A percentile compares a stretch with the other conserved stretches of the same genome.
Conservation (phyloP, 2,329 filamentous ascomycete species). For the Davidsoniella virescens region DNA sequence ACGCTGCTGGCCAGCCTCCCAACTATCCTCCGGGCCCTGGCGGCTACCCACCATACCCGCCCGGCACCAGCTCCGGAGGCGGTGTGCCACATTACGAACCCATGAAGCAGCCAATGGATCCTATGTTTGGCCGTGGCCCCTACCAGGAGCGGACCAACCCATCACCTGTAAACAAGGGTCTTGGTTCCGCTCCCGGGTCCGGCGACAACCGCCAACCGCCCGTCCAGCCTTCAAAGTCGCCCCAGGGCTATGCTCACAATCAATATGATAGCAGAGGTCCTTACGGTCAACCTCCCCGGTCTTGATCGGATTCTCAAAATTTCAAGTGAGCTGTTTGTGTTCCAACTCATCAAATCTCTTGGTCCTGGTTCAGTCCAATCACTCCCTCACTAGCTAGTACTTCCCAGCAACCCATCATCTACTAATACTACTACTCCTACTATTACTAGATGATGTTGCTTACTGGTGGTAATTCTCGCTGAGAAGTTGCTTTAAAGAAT, state of each 20-base stretch:
- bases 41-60: slow-evolving; percentile 3
- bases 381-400: too few relatives aligned
- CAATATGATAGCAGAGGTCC: slow-evolving; percentile 10
- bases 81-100: slow-evolving; percentile 8
- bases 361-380: too few relatives aligned
- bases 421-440: too few relatives aligned
- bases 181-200: background rate
- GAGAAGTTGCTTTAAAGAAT: too few relatives aligned
- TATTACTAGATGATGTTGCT: too few relatives aligned
- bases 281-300: slow-evolving; percentile 3
- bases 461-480: too few relatives aligned
- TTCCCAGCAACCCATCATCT: too few relatives aligned
- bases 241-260: slow-evolving; percentile 8
- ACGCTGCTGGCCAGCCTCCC: slow-evolving; percentile 11
- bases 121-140: slow-evolving; percentile 6
- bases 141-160: slow-evolving; percentile 11
- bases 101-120: slow-evolving; percentile 9
- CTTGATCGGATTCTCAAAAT: background rate
- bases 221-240: slow-evolving; percentile 8
- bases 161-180: slow-evolving; percentile 8
- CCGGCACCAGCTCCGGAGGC: background rate
- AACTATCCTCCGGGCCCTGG: slow-evolving; percentile 4
- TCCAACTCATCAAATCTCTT: background rate
- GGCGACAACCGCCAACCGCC: slow-evolving; percentile 2
- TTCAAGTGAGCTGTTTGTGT: too few relatives aligned